Percentiles rank a stretch among this genome's conserved stretches.
Conservation (phyloP, 148 eudicot species). For the Rhododendron vialii region DNA sequence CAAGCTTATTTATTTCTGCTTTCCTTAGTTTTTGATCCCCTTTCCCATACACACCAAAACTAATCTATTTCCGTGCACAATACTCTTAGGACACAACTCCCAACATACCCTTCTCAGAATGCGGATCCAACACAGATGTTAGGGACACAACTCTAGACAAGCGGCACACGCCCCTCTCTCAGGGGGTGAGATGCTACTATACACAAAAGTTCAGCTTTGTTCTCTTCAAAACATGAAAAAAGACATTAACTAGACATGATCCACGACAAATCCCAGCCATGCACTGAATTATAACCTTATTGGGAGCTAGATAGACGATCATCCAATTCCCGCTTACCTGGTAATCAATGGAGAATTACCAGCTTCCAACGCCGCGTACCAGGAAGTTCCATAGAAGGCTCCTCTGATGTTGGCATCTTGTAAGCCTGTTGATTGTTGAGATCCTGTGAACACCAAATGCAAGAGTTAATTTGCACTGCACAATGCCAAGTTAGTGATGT, state of each 20-base stretch:
- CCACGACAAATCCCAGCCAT: background rate
- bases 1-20: too few species aligned
- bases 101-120: background rate
- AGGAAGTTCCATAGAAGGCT: background rate
- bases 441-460: background rate
- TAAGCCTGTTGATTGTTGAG: background rate
- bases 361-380: background rate
- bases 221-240: background rate
- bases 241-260: background rate
- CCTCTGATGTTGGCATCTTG: background rate
- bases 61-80: background rate
- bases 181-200: background rate
- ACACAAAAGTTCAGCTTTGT: background rate
- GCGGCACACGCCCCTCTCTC: background rate
- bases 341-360: background rate
- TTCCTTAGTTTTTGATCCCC: too few species aligned
- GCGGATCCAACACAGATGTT: background rate
- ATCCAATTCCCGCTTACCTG: background rate
- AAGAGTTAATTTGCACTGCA: background rate
- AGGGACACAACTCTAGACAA: background rate
- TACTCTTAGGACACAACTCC: background rate
- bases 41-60: background rate
- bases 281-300: background rate
- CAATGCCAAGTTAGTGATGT: background rate
- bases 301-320: background rate